Percentiles rank a stretch among this genome's conserved stretches.
These are phyloP conservation scores for Hypseocharis bilobata DNA, from an alignment of 441 rosid genomes.

Conservation along the genomic window DNA sequence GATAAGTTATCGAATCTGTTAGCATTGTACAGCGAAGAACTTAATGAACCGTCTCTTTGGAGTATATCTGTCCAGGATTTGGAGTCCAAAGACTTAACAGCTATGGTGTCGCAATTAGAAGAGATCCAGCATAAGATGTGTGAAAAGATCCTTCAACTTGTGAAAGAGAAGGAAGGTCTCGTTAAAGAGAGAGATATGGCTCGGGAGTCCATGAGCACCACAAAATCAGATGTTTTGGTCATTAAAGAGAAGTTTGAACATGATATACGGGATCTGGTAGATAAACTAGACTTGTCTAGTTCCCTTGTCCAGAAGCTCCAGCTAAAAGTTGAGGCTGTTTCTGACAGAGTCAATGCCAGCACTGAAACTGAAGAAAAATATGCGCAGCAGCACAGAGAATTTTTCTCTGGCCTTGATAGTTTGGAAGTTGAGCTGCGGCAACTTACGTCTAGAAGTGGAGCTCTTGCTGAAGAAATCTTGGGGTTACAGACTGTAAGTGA, in stretches of 20 bases:
- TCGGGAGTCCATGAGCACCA: constrained; percentile 30
- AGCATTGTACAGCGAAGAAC: constrained; percentile 33
- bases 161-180: constrained; percentile 46
- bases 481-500: constrained; percentile 38
- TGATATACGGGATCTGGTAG: constrained; percentile 35
- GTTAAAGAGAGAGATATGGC: constrained; percentile 44
- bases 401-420: constrained; percentile 46
- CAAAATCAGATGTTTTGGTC: constrained; percentile 40
- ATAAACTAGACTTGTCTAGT: constrained; percentile 45
- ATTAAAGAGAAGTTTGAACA: constrained; percentile 52
- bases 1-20: constrained; percentile 38
- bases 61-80: constrained; percentile 31
- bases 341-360: constrained; percentile 42
- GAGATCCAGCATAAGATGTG: constrained; percentile 45
- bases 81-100: constrained; percentile 37
- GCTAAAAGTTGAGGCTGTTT: constrained; percentile 48
- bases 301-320: constrained; percentile 51
- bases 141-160: constrained; percentile 43
- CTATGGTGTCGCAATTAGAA: constrained; percentile 37
- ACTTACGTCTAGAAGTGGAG: constrained; percentile 47
- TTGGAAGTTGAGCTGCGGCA: constrained; percentile 53
- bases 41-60: constrained; percentile 28
- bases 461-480: constrained; percentile 46
- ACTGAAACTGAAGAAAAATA: constrained; percentile 50
- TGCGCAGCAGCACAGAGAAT: constrained; percentile 37